A percentile compares a stretch with the other conserved stretches of the same genome.
Conservation (phyloP, 306 rosid genomes). For the Cicer arietinum region DNA sequence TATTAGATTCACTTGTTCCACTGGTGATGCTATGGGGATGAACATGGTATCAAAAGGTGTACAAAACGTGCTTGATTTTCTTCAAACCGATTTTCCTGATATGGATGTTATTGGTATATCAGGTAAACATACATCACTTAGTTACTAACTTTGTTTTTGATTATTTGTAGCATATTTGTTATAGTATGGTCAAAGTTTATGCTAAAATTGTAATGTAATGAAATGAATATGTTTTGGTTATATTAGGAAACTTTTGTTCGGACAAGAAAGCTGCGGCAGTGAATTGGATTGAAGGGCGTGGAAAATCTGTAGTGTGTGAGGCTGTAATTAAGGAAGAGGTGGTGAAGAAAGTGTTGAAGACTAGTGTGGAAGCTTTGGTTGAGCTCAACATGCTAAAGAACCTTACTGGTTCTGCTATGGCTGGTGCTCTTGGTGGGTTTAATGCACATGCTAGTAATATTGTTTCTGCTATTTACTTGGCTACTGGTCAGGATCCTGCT, state of each 20-base stretch:
- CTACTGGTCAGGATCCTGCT: constrained; percentile 98
- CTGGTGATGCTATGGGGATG: constrained; percentile 99
- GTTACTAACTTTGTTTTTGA: not conserved
- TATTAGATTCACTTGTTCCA: constrained; percentile 76
- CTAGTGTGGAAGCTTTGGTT: constrained; percentile 67
- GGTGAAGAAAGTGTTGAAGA: constrained; percentile 83
- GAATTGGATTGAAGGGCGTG: constrained; percentile 96
- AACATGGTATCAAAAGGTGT: constrained; percentile 97
- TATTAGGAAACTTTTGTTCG: constrained; percentile 76
- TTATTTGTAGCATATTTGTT: not conserved
- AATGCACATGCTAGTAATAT: constrained; percentile 96
- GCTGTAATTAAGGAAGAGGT: constrained; percentile 76
- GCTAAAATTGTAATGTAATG: not conserved
- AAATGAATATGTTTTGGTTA: not conserved
- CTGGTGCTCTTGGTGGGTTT: constrained; percentile 96
- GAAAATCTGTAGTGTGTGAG: constrained; percentile 89
- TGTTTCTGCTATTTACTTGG: constrained; percentile 77
- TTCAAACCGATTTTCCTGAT: constrained; percentile 76
- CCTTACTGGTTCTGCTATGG: constrained; percentile 86
- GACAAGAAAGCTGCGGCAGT: constrained; percentile 94
- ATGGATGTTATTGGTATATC: constrained; percentile 95
- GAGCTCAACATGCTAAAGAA: constrained; percentile 97
- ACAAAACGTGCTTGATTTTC: constrained; percentile 75
- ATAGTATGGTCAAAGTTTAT: not conserved
- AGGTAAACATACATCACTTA: constrained; percentile 45